Conservation (phyloP, 371 early-diverging fungal genomes). For the Lichtheimia ramosa region DNA sequence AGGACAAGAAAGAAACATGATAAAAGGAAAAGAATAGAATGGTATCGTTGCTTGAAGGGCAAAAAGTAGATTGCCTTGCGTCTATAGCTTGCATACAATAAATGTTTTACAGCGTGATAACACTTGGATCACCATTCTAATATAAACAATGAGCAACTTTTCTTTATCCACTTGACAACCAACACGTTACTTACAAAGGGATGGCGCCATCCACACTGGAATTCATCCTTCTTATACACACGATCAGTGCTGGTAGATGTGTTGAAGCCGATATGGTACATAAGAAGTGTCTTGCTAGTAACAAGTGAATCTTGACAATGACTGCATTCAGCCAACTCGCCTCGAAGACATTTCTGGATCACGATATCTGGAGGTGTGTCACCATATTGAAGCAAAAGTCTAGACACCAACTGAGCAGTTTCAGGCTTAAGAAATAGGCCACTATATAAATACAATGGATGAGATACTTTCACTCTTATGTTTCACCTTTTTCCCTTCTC, state of each 20-base stretch:
- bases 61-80: too few relatives aligned
- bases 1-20: constrained; percentile 2
- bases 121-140: constrained; percentile 21
- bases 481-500: background rate
- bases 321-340: constrained; percentile 47
- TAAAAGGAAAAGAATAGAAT: background rate
- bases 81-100: too few relatives aligned
- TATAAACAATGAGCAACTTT: background rate
- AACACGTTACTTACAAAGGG: constrained; percentile 54
- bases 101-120: constrained; percentile 12
- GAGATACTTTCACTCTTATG: background rate
- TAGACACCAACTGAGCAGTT: constrained; percentile 38
- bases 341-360: constrained; percentile 58
- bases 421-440: constrained; percentile 55
- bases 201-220: constrained; percentile 69
- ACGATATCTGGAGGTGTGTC: constrained; percentile 57
- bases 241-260: constrained; percentile 59
- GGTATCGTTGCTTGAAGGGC: background rate
- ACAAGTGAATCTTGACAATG: constrained; percentile 39
- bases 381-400: constrained; percentile 38
- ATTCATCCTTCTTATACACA: constrained; percentile 54
- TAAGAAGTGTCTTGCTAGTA: constrained; percentile 54
- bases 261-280: constrained; percentile 65
- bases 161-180: background rate
- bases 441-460: constrained; percentile 13